phyloP scores from a whole-genome alignment of 768 basidiomycete genomes.

The Austroboletus eburneus region DNA sequence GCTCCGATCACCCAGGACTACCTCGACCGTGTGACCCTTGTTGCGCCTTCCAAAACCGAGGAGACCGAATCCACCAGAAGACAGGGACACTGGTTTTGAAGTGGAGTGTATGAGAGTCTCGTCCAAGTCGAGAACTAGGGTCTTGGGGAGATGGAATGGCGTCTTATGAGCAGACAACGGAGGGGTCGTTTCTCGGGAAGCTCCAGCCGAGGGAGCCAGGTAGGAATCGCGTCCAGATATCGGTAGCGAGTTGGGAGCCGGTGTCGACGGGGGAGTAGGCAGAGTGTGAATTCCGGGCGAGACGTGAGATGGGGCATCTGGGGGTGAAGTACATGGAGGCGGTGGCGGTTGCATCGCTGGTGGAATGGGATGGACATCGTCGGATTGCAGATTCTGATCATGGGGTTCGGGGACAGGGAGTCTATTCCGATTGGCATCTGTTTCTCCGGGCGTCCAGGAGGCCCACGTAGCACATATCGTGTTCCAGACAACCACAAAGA shows the following conservation, averaged over 20 bases:
- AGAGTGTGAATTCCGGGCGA: constrained; percentile 12
- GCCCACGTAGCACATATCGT: constrained; percentile 59
- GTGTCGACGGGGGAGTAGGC: constrained; percentile 26
- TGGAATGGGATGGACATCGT: constrained; percentile 17
- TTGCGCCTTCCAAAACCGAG: constrained; percentile 59
- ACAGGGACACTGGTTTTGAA: constrained; percentile 61
- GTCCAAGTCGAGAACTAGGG: constrained; percentile 94
- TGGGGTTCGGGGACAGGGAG: constrained; percentile 2
- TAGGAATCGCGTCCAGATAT: constrained; percentile 9
- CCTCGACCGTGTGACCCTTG: constrained; percentile 86
- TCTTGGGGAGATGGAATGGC: constrained; percentile 83
- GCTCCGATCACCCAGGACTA: constrained; percentile 81
- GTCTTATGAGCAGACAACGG: constrained; percentile 49
- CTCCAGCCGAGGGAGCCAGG: constrained; percentile 16
- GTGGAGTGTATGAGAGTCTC: constrained; percentile 99
- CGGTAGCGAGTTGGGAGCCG: constrained; percentile 9
- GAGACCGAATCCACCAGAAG: constrained; percentile 51
- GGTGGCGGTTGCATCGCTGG: constrained; percentile 16
- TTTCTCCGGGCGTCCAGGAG: constrained; percentile 34
- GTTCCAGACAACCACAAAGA: constrained; percentile 68
- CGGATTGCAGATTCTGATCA: constrained; percentile 7
- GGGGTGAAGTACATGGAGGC: constrained; percentile 23
- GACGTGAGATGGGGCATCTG: constrained; percentile 12
- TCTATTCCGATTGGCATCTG: constrained; percentile 14
- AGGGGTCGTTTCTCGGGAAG: constrained; percentile 48